Base-by-base conservation (phyloP, 225 moss, liverwort and hornwort species). In the Rhytidiadelphus loreus region DNA sequence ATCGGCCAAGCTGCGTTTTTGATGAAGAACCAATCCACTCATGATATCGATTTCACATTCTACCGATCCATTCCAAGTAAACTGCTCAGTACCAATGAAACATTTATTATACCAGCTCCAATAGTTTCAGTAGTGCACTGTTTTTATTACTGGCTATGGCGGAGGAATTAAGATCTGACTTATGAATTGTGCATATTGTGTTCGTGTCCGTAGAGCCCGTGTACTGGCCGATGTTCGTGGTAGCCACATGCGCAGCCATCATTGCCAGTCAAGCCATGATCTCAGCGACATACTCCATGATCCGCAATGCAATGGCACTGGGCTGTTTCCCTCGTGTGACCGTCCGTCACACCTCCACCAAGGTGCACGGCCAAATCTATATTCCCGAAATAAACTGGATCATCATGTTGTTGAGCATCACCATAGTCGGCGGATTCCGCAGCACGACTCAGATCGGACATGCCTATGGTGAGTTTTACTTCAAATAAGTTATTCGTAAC, bases 241-340 rank as follows among this genome's bases (percentile, higher is more conserved):
- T 96, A 48, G 63, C 96, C 16, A 96, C 95, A 58, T 78, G 69
- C 46, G 94, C 93, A 24, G 92, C 96, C 69, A 91, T 96, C 44
- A 95, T 96, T 55, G 96, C 96, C 68, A 96, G 95, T 89, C 96
- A 96, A 79, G 93, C 93, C 75, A 96, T 96, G 94, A 96, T 96
- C 83, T 94, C 94, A 35, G 93, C 95, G 43, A 96, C 95, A 23
- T 96, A 89, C 85, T 91, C 94, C 73, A 96, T 96, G 86, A 84
- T 96, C 39, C 88, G 93, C 59, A 92, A 94, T 24, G 93, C 95
- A 5, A 96, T 96, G 96, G 92, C 94, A 29, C 73, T 94, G 24
- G 93, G 93, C 17, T 95, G 95, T 85, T 95, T 95, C 50, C 95
- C 94, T 39, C 92, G 90, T 26, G 88, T 94, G 58, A 94, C 94